phyloP scores from a whole-genome alignment of 2,329 filamentous ascomycete genomes.

The Ophiostoma quercus region DNA sequence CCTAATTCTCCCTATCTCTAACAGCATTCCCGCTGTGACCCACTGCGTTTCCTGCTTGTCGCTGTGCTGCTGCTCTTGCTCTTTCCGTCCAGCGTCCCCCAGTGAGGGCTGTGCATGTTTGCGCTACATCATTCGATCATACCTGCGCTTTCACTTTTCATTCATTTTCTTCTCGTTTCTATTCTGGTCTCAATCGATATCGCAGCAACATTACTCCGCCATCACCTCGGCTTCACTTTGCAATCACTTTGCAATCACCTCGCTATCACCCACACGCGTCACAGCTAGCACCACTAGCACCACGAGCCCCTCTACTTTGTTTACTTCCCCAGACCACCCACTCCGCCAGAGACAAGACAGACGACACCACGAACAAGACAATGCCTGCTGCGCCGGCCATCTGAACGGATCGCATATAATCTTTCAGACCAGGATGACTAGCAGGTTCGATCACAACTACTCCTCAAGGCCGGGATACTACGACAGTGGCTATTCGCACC shows the following conservation, averaged over 20 bases:
- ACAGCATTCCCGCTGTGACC: slow-evolving; percentile 5
- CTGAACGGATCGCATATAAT: slow-evolving; percentile 16
- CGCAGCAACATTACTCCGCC: neutral
- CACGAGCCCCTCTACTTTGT: slow-evolving; percentile 6
- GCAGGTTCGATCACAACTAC: slow-evolving; percentile 11
- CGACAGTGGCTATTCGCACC: slow-evolving; percentile 18
- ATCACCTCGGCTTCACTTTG: neutral
- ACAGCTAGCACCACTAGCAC: slow-evolving; percentile 10
- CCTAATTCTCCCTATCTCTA: neutral
- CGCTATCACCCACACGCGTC: neutral
- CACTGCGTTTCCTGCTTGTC: slow-evolving; percentile 5
- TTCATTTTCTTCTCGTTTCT: neutral
- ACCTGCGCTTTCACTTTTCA: neutral
- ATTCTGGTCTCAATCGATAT: neutral
- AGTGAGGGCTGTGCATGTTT: slow-evolving; percentile 18
- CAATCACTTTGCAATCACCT: neutral
- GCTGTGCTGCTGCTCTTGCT: neutral
- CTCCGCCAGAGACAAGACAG: slow-evolving; percentile 7
- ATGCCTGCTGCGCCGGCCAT: slow-evolving; percentile 20
- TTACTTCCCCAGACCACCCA: slow-evolving; percentile 8
- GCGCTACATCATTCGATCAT: slow-evolving; percentile 9
- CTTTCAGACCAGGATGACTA: slow-evolving; percentile 21
- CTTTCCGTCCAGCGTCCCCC: neutral
- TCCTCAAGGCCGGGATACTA: slow-evolving; percentile 20
- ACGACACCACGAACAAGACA: slow-evolving; percentile 16